Conservation (phyloP, 2,329 filamentous ascomycete genomes). For the Thielaviopsis euricoi region DNA sequence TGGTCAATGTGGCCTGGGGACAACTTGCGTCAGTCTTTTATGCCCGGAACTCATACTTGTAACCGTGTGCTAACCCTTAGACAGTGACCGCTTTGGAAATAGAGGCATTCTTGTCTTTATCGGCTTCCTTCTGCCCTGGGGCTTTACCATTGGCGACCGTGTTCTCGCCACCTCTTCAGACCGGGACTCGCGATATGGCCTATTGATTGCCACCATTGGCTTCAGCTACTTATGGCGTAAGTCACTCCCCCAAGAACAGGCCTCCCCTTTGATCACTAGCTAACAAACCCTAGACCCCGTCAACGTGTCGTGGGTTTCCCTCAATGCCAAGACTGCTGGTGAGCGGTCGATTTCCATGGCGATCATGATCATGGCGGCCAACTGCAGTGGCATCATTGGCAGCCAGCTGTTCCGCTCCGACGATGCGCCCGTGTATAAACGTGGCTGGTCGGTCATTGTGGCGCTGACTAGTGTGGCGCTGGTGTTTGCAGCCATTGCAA, state of each 20-base stretch:
- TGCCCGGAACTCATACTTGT: background rate
- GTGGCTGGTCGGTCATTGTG: slow-evolving; percentile 17
- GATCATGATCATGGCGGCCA: slow-evolving; percentile 20
- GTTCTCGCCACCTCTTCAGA: slow-evolving; percentile 16
- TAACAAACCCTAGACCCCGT: slow-evolving; percentile 12
- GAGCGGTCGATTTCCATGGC: slow-evolving; percentile 20
- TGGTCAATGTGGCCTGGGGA: slow-evolving; percentile 20
- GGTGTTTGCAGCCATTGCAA: slow-evolving; percentile 13
- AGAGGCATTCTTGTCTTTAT: slow-evolving; percentile 18
- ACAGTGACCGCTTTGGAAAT: slow-evolving; percentile 14
- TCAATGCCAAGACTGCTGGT: slow-evolving; percentile 17
- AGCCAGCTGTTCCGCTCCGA: slow-evolving; percentile 18
- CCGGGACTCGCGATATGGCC: slow-evolving; percentile 16
- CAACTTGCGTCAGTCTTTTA: slow-evolving; percentile 13
- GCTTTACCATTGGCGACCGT: slow-evolving; percentile 17
- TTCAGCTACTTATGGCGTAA: slow-evolving; percentile 19
- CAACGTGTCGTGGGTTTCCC: slow-evolving; percentile 19
- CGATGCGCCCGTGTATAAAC: slow-evolving; percentile 18
- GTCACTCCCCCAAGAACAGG: slow-evolving; percentile 8
- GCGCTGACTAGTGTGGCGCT: slow-evolving; percentile 16
- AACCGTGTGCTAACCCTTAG: too few species aligned
- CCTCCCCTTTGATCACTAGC: too few species aligned
- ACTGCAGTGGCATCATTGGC: slow-evolving; percentile 18
- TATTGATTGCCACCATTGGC: slow-evolving; percentile 16
- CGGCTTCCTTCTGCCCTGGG: slow-evolving; percentile 17